Evolutionary conservation across 768 basidiomycete genomes (phyloP).

Genomic region (Tulasnella sp.): DNA sequence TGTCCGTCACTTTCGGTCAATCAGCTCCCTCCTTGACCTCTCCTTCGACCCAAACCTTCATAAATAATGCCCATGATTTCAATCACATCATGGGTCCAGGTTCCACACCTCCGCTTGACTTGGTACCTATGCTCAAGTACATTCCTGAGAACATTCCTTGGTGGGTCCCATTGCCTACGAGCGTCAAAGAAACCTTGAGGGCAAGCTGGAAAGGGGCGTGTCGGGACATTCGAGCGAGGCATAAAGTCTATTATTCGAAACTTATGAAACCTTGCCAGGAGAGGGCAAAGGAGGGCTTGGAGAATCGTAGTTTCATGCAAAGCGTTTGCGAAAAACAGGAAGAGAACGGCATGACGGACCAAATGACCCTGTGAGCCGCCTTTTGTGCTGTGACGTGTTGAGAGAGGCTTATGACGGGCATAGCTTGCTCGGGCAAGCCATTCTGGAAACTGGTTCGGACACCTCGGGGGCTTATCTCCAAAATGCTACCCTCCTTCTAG

Average conservation of each 20-base stretch:
- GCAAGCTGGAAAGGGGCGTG: slow-evolving; percentile 19
- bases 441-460: slow-evolving; percentile 19
- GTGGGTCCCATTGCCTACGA: background rate
- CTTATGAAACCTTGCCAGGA: slow-evolving; percentile 22
- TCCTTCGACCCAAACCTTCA: slow-evolving; percentile 3
- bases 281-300: slow-evolving; percentile 5
- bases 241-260: slow-evolving; percentile 18
- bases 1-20: slow-evolving; percentile 25
- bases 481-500: slow-evolving; percentile 32
- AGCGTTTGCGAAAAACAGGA: slow-evolving; percentile 17
- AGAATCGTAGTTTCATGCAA: slow-evolving; percentile 7
- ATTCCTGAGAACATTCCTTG: slow-evolving; percentile 19
- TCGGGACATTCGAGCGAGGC: slow-evolving; percentile 1
- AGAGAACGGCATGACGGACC: slow-evolving; percentile 6
- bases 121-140: slow-evolving; percentile 21
- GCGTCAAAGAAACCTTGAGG: background rate
- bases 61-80: slow-evolving; percentile 9
- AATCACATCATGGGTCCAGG: slow-evolving; percentile 15
- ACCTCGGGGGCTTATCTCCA: slow-evolving; percentile 13
- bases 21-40: background rate
- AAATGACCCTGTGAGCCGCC: slow-evolving; percentile 15
- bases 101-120: slow-evolving; percentile 20
- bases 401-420: background rate
- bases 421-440: slow-evolving; percentile 18
- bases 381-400: background rate